Evolutionary conservation across 805 yeast species (phyloP).

Genomic region (Pichia manshurica): DNA sequence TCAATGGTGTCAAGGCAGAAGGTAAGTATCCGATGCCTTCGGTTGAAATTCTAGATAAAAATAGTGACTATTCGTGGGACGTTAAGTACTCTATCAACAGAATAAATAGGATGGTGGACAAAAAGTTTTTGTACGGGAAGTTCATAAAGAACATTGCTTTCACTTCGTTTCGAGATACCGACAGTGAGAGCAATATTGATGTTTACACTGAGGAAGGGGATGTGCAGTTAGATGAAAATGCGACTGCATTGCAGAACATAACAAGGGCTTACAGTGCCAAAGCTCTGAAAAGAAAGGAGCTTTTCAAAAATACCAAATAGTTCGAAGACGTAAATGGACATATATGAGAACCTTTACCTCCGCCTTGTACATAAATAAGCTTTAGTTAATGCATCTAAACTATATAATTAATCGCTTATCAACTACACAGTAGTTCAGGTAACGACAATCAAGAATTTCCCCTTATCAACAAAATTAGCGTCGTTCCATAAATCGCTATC

Average conservation of each 20-base stretch:
- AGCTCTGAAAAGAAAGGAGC: conserved; percentile 20
- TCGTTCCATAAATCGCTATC: conserved; percentile 26
- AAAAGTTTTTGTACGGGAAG: conserved; percentile 13
- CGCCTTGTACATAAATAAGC: too few relatives aligned
- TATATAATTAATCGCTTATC: too few relatives aligned
- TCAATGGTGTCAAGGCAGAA: conserved; percentile 28
- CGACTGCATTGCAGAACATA: conserved; percentile 20
- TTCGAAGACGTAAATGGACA: neutral
- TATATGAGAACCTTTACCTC: too few relatives aligned
- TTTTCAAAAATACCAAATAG: too few relatives aligned
- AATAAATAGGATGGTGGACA: conserved; percentile 13
- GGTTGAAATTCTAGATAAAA: conserved; percentile 20
- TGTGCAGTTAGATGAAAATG: conserved; percentile 20
- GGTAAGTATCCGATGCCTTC: conserved; percentile 29
- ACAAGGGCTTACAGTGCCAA: conserved; percentile 33
- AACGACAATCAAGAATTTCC: conserved; percentile 29
- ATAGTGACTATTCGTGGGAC: conserved; percentile 22
- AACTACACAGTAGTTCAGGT: conserved; percentile 3
- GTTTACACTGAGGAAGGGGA: conserved; percentile 12
- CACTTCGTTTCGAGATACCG: conserved; percentile 8
- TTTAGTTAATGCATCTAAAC: too few relatives aligned
- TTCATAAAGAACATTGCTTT: conserved; percentile 14
- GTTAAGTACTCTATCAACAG: conserved; percentile 22
- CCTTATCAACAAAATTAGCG: conserved; percentile 28
- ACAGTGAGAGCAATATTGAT: conserved; percentile 8